Base-by-base conservation (phyloP, 2,329 filamentous ascomycete species). In the Scopulariopsis brevicaulis region DNA sequence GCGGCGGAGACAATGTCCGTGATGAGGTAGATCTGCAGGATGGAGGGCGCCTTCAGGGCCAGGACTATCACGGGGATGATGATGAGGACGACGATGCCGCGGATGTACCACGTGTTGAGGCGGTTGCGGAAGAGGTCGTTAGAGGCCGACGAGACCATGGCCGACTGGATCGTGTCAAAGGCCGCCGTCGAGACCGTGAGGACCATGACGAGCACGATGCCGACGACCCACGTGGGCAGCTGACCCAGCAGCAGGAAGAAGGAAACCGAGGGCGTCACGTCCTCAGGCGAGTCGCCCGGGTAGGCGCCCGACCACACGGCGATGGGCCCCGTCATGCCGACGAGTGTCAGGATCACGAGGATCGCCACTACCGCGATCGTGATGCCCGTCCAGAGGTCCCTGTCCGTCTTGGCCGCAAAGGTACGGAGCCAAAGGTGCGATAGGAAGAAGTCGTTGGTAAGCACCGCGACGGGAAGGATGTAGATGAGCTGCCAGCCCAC, bases 391-490 rank as follows among this genome's bases (percentile, higher is more conserved):
- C 83, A 85, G 7, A 94, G 80, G 66, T 93, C 89, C 65, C 80
- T 85, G 75, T 94, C 89, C 0, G 86, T 89, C 69, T 82, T 86
- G 56, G 87, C 87, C 20, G 89, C 86, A 66, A 94, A 94, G 5
- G 89, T 89, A 55, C 89, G 85, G 69, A 93, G 81, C 89, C 89
- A 94, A 71, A 90, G 91, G 63, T 83, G 86, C 35, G 87, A 90
- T 51, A 94, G 76, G 75, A 94, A 94, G 76, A 94, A 92, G 74
- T 92, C 85, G 73, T 93, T 94, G 60, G 89, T 92, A 58, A 92
- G 68, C 62, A 94, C 81, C 52, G 89, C 89, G 6, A 94, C 80
- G 0, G 90, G 88, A 1, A 94, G 78, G 63, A 94, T 93, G 73
- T 93, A 94, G 40, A 94, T 75, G 15, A 94, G 80, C 70, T 94